A percentile compares a stretch with the other conserved stretches of the same genome.
Evolutionary conservation across 345 rosid species (phyloP).

Genomic region (Physaria fendleri): DNA sequence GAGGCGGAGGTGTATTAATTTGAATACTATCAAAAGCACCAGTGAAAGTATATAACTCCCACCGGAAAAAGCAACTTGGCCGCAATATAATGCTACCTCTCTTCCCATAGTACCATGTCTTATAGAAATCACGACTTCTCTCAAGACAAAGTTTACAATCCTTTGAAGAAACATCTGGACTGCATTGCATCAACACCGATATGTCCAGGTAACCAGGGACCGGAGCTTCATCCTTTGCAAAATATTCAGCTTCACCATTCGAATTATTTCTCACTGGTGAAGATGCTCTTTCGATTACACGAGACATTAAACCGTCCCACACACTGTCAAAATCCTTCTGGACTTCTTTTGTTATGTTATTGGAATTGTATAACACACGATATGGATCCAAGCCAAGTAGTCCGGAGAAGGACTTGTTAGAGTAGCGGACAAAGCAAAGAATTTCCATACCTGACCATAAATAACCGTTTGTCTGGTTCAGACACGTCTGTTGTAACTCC

Average conservation of each 20-base stretch:
- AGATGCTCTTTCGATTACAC: not conserved
- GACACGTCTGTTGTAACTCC: constrained; percentile 10
- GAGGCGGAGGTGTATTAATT: too few relatives aligned
- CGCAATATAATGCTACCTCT: constrained; percentile 11
- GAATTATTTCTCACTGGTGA: not conserved
- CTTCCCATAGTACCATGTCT: not conserved
- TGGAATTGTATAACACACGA: not conserved
- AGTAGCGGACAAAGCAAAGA: constrained; percentile 38
- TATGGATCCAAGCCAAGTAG: not conserved
- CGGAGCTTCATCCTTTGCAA: not conserved
- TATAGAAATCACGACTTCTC: not conserved
- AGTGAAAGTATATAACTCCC: constrained; percentile 21
- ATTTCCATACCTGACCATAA: constrained; percentile 21
- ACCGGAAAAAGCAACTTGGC: constrained; percentile 32
- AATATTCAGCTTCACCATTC: not conserved
- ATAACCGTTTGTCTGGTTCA: constrained; percentile 26
- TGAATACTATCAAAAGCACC: constrained; percentile 20
- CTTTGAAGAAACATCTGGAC: constrained; percentile 8
- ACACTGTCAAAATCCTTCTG: constrained; percentile 8
- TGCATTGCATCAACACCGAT: constrained; percentile 25
- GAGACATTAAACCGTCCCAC: constrained; percentile 6
- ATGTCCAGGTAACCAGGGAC: not conserved
- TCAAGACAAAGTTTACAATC: constrained; percentile 13
- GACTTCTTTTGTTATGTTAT: not conserved
- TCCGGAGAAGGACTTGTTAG: constrained; percentile 25